Evolutionary conservation across 768 basidiomycete species (phyloP).

Genomic region (Mycena haematopus): DNA sequence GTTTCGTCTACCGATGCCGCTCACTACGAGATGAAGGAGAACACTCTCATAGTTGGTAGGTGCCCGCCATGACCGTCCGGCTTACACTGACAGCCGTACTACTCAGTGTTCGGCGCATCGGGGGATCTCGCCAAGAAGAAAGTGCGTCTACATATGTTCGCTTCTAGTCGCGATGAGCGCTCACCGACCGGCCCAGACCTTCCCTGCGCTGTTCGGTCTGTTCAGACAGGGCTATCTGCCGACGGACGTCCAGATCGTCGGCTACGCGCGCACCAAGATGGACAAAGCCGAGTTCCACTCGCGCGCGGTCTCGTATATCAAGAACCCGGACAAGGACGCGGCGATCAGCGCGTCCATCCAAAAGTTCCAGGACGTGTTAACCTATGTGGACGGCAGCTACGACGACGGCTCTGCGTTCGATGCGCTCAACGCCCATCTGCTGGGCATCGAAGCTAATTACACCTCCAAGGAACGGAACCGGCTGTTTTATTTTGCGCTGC

Average conservation of each 20-base stretch:
- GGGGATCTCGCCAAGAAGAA: constrained; percentile 99
- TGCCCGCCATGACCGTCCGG: constrained; percentile 29
- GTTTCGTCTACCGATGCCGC: constrained; percentile 84
- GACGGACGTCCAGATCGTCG: constrained; percentile 84
- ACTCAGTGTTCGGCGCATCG: constrained; percentile 88
- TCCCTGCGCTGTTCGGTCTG: constrained; percentile 93
- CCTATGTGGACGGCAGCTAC: constrained; percentile 89
- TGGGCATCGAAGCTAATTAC: constrained; percentile 78
- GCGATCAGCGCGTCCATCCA: constrained; percentile 68
- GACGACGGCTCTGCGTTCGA: constrained; percentile 84
- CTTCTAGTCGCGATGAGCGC: background rate
- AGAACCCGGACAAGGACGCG: constrained; percentile 68
- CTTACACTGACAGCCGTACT: constrained; percentile 20
- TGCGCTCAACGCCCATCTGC: constrained; percentile 74
- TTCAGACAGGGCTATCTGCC: constrained; percentile 84
- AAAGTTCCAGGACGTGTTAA: constrained; percentile 80
- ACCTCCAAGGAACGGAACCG: constrained; percentile 72
- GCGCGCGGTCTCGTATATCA: constrained; percentile 86
- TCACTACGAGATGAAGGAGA: constrained; percentile 78
- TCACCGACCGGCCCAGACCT: constrained; percentile 63
- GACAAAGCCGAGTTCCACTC: constrained; percentile 82
- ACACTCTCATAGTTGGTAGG: constrained; percentile 88
- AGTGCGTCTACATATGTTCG: constrained; percentile 44
- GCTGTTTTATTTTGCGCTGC: constrained; percentile 95
- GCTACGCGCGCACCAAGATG: constrained; percentile 99